A percentile compares a stretch with the other conserved stretches of the same genome.
phyloP scores from a whole-genome alignment of 371 early-diverging fungal genomes.

The Zopfochytrium polystomum region DNA sequence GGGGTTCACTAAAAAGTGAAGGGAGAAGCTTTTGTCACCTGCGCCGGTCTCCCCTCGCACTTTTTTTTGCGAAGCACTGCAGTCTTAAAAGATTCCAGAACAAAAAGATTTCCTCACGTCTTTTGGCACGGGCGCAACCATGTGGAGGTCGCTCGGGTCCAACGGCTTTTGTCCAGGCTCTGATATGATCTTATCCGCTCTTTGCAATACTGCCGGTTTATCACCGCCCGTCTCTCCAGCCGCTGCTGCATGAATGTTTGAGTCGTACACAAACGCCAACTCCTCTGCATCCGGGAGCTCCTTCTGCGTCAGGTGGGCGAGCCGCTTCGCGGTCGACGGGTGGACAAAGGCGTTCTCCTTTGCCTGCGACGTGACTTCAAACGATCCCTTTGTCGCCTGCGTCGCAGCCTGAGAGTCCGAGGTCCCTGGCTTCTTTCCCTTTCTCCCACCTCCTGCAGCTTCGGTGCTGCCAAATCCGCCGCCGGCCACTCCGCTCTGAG shows the following conservation, averaged over 20 bases:
- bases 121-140: background rate
- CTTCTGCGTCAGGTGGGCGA: conserved; percentile 20
- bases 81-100: conserved; percentile 4
- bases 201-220: background rate
- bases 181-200: background rate
- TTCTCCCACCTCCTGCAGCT: background rate
- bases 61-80: conserved; percentile 11
- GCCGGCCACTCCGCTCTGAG: background rate
- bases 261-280: conserved; percentile 39
- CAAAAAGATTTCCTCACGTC: background rate
- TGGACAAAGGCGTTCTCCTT: conserved; percentile 22
- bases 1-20: background rate
- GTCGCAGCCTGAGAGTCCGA: background rate
- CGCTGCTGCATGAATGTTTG: no score
- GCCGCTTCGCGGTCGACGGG: conserved; percentile 20
- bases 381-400: background rate
- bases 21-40: background rate
- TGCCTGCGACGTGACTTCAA: conserved; percentile 2
- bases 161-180: background rate
- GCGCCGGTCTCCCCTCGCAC: background rate
- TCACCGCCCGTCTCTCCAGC: no score
- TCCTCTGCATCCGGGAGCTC: conserved; percentile 13
- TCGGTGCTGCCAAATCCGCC: background rate
- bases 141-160: background rate
- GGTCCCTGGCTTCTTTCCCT: conserved; percentile 13